A percentile compares a stretch with the other conserved stretches of the same genome.
These are phyloP conservation scores for Nepenthes alata DNA, from an alignment of 179 eudicot genomes.

Conservation along the genomic window DNA sequence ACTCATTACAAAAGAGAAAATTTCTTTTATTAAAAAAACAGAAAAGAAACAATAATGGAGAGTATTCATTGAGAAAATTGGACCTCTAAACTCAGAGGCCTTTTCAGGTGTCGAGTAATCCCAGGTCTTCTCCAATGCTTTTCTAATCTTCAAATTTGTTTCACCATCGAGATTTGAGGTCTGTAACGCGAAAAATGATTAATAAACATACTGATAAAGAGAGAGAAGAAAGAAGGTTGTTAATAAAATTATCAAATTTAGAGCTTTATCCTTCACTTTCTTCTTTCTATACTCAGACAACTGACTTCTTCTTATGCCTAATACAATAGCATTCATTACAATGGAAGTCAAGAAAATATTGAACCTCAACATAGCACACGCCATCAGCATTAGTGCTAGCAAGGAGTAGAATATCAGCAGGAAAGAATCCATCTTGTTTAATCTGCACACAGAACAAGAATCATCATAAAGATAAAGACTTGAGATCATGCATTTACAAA, in stretches of 20 bases:
- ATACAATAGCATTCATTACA: constrained; percentile 1
- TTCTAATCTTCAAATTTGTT: constrained; percentile 95
- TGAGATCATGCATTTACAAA: too few relatives aligned
- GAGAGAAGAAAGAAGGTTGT: not conserved
- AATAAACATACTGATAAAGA: constrained; percentile 5
- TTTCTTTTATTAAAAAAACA: too few relatives aligned
- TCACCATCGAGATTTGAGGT: constrained; percentile 98
- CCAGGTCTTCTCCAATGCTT: constrained; percentile 98
- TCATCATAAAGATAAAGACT: constrained; percentile 5
- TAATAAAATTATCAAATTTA: too few relatives aligned
- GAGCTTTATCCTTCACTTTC: too few relatives aligned
- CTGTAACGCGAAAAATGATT: constrained; percentile 25
- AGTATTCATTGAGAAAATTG: not conserved
- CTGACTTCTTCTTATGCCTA: not conserved
- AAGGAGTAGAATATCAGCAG: constrained; percentile 85
- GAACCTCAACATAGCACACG: constrained; percentile 95
- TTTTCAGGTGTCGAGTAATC: constrained; percentile 71
- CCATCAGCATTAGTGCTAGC: constrained; percentile 95
- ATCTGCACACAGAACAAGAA: constrained; percentile 37
- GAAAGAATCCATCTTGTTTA: constrained; percentile 83
- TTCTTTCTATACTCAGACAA: too few relatives aligned
- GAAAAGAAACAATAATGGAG: too few relatives aligned
- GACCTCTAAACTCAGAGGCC: constrained; percentile 84
- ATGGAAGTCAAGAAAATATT: constrained; percentile 1
- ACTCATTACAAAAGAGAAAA: too few relatives aligned